Percentiles rank a stretch among this genome's conserved stretches.
Conservation (phyloP, 2,329 filamentous ascomycete species). For the Epichloe elymi region DNA sequence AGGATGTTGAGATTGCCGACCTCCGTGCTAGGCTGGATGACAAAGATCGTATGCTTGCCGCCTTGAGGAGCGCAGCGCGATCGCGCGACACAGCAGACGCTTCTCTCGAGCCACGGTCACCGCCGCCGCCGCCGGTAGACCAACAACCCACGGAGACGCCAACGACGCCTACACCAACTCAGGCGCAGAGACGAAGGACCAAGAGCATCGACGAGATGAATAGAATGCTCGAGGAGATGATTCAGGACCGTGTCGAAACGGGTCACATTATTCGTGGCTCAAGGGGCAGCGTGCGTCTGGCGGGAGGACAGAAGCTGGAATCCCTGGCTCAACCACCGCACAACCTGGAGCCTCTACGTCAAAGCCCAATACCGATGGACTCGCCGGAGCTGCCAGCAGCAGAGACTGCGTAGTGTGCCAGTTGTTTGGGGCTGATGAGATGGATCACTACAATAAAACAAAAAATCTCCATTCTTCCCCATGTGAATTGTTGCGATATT, state of each 20-base stretch:
- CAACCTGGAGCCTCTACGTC: conserved; percentile 26
- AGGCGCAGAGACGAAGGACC: conserved; percentile 35
- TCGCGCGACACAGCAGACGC: conserved; percentile 71
- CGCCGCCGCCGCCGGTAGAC: conserved; percentile 9
- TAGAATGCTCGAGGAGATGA: conserved; percentile 90
- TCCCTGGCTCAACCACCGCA: conserved; percentile 20
- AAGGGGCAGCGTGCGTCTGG: conserved; percentile 53
- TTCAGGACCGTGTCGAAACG: conserved; percentile 70
- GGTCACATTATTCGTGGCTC: conserved; percentile 56
- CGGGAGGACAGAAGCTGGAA: conserved; percentile 30
- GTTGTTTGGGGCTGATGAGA: not conserved
- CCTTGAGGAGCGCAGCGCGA: conserved; percentile 70
- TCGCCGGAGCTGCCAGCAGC: conserved; percentile 13
- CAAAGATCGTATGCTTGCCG: conserved; percentile 86
- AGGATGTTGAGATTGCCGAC: conserved; percentile 84
- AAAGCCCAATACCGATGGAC: conserved; percentile 20
- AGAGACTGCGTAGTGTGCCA: conserved; percentile 12
- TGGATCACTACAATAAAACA: not conserved
- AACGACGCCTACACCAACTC: conserved; percentile 13
- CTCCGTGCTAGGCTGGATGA: conserved; percentile 83
- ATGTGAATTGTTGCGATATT: not conserved
- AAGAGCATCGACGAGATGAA: conserved; percentile 86
- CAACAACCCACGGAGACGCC: conserved; percentile 5
- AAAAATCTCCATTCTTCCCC: no score
- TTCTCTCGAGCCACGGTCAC: conserved; percentile 20